phyloP scores from a whole-genome alignment of 2,329 filamentous ascomycete species.

The Metarhizium brunneum region DNA sequence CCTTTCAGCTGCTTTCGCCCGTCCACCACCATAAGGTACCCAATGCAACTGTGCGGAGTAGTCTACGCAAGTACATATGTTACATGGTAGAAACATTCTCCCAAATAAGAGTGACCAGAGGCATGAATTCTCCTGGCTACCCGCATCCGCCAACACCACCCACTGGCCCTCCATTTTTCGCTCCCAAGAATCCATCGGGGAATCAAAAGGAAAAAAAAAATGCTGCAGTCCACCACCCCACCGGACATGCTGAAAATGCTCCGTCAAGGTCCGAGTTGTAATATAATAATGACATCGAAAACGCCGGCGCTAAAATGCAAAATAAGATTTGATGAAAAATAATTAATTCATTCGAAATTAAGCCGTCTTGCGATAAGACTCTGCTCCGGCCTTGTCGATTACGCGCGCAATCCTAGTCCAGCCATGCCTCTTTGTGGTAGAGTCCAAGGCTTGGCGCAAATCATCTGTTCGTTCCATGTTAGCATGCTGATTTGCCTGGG shows the following conservation, averaged over 20 bases:
- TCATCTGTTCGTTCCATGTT: conserved; percentile 36
- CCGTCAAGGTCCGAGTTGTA: not conserved
- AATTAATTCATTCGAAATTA: not conserved
- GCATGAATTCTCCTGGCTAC: not conserved
- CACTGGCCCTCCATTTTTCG: not conserved
- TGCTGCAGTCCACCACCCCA: not conserved
- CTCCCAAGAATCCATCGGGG: not conserved
- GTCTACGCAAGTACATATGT: no score
- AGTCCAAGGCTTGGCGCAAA: conserved; percentile 62
- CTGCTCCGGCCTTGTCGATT: not conserved
- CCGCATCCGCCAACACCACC: not conserved
- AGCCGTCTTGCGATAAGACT: not conserved
- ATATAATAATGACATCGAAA: conserved; percentile 1
- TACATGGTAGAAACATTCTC: not conserved
- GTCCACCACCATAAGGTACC: no score
- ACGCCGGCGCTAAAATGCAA: conserved; percentile 6
- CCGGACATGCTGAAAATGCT: not conserved
- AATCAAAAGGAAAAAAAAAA: not conserved
- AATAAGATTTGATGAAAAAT: not conserved
- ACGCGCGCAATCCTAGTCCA: conserved; percentile 10
- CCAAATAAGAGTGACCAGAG: not conserved
- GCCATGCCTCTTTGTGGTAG: conserved; percentile 45
- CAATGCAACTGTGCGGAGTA: no score
- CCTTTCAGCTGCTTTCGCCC: not conserved
- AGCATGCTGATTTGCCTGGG: conserved; percentile 5